Base-by-base conservation (phyloP, 176 grass and related monocot species). In the Oryza punctata region DNA sequence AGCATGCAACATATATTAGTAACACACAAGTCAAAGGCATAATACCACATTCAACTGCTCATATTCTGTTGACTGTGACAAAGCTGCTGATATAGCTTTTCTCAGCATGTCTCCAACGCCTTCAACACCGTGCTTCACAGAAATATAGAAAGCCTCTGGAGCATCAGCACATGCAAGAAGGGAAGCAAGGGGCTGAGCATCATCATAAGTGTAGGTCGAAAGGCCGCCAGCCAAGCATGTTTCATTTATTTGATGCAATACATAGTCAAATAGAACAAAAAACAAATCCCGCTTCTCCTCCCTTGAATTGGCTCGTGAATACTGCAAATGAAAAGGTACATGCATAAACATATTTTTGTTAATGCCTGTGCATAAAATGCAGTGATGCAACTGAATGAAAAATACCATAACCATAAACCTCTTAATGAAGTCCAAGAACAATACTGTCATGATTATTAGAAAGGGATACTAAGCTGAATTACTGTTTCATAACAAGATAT, bases 241-340 rank as follows among this genome's bases (percentile, higher is more conserved):
- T 82, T 93, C 81, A 54, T 98, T 96, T 93, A 98, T 94, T 85
- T 95, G 93, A 93, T 98, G 93, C 65, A 95, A 57, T 35, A 88
- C 96, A 37, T 94, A 90, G 83, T 98, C 96, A 70, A 98, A 91
- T 32, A 98, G 89, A 86, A 96, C 61, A 68, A 98, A 89, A 83
- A 98, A 98, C 40, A 98, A 87, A 90, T 94, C 85, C 24, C 75
- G 67, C 89, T 95, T 98, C 84, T 98, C 96, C 83, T 98, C 91
- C 83, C 87, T 92, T 23, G 89, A 95, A 66, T 87, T 91, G 73
- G 96, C 96, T 77, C 80, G 82, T 85, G 93, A 95, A 88, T 98
- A 98, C 96, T 98, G 91, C 78, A 88, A 69, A 92, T 72, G 43
- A 79, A 79, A 79, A 90, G 25, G 32, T 75, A 46, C 46, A 70